These are phyloP conservation scores for Pseudotsuga menziesii DNA, from an alignment of 75 land plant genomes.

Conservation along the genomic window DNA sequence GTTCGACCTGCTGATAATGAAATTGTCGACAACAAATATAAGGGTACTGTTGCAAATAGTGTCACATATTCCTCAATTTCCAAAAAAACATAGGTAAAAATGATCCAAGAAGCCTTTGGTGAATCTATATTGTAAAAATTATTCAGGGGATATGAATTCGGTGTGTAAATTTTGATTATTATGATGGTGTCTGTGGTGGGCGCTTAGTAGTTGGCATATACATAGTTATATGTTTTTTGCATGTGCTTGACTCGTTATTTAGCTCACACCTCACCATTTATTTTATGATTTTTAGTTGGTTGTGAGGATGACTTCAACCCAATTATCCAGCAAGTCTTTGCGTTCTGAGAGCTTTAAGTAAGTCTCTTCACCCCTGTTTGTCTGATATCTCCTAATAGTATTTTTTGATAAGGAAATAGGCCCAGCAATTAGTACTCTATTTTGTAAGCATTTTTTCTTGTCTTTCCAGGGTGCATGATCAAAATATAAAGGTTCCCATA, in stretches of 20 bases:
- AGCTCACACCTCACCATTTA: not conserved
- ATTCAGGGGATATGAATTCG: not conserved
- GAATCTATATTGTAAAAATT: not conserved
- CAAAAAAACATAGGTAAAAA: constrained; percentile 26
- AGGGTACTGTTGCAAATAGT: constrained; percentile 4
- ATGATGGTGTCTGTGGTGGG: not conserved
- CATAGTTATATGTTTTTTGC: not conserved
- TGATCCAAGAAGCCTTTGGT: not conserved
- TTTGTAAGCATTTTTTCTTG: not conserved
- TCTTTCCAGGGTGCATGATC: constrained; percentile 6
- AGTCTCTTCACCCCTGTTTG: not conserved
- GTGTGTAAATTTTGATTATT: not conserved
- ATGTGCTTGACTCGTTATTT: not conserved
- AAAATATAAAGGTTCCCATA: not conserved
- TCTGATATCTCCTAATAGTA: not conserved
- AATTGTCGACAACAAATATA: constrained; percentile 11
- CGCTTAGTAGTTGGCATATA: too few relatives aligned
- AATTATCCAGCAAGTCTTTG: not conserved
- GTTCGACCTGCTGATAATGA: constrained; percentile 32
- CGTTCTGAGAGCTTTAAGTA: constrained; percentile 10
- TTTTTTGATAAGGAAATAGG: not conserved
- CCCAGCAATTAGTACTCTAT: too few relatives aligned
- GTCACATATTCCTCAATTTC: constrained; percentile 3
- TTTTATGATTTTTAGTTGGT: not conserved
- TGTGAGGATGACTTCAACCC: not conserved